Conservation (phyloP, 2,329 filamentous ascomycete species). For the Davidsoniella eucalypti region DNA sequence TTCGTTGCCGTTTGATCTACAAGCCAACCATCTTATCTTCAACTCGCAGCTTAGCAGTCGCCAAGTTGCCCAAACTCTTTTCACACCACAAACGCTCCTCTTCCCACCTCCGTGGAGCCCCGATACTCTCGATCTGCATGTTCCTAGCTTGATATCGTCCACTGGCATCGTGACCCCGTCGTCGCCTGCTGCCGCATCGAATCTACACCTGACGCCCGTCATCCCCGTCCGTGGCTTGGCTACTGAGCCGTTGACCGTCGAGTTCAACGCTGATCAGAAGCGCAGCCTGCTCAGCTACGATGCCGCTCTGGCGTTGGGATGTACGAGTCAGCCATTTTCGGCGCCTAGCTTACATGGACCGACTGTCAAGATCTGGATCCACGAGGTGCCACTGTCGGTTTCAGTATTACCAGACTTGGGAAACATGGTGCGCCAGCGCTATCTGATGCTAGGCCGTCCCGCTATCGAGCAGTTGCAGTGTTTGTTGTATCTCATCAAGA, state of each 20-base stretch:
- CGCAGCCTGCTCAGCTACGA: constrained; percentile 5
- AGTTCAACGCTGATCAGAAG: constrained; percentile 8
- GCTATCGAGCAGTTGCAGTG: constrained; percentile 8
- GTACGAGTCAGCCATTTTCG: constrained; percentile 2
- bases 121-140: too few relatives aligned
- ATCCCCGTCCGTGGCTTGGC: not conserved
- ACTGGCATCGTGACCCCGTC: too few relatives aligned
- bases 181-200: too few relatives aligned
- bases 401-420: constrained; percentile 6
- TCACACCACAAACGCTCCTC: too few relatives aligned
- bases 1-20: too few relatives aligned
- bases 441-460: constrained; percentile 5
- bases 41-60: too few relatives aligned
- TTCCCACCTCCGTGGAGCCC: too few relatives aligned
- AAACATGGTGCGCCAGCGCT: constrained; percentile 3
- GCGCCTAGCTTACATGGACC: constrained; percentile 6
- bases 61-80: too few relatives aligned
- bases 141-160: too few relatives aligned
- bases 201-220: too few relatives aligned
- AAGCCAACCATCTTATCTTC: too few relatives aligned
- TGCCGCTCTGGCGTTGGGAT: constrained; percentile 1
- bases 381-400: constrained; percentile 5
- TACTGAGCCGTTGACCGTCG: constrained; percentile 3
- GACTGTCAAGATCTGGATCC: constrained; percentile 6
- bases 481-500: constrained; percentile 6